These are phyloP conservation scores for Fusarium nisikadoi DNA, from an alignment of 2,329 filamentous ascomycete species.

Conservation along the genomic window DNA sequence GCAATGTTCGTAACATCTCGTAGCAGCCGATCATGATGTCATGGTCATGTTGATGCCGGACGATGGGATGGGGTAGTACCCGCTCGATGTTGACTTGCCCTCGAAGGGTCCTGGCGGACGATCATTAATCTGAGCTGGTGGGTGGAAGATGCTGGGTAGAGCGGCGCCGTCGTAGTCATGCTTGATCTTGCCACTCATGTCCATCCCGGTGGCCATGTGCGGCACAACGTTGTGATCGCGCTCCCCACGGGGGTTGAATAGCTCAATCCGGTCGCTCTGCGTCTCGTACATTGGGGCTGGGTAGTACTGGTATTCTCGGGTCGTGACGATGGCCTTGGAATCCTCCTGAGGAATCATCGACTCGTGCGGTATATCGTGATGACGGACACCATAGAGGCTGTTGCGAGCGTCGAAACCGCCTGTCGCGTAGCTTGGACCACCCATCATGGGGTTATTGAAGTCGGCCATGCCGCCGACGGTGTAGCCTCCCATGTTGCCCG, in stretches of 20 bases:
- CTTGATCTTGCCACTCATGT: conserved; percentile 58
- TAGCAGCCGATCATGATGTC: conserved; percentile 39
- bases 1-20: background rate
- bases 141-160: conserved; percentile 60
- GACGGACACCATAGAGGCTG: conserved; percentile 56
- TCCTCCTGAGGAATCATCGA: conserved; percentile 63
- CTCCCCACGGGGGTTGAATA: conserved; percentile 57
- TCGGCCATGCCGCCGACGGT: conserved; percentile 44
- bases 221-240: conserved; percentile 49
- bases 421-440: conserved; percentile 41
- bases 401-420: conserved; percentile 44
- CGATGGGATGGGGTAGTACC: conserved; percentile 65
- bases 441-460: conserved; percentile 51
- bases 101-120: conserved; percentile 61
- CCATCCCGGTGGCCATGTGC: conserved; percentile 46
- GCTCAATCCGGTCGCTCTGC: conserved; percentile 60
- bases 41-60: conserved; percentile 59
- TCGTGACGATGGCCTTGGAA: conserved; percentile 59
- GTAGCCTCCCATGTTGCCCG: conserved; percentile 66
- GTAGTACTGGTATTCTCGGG: conserved; percentile 67
- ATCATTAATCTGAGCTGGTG: conserved; percentile 51
- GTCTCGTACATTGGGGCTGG: conserved; percentile 62
- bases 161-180: conserved; percentile 58
- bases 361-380: conserved; percentile 63
- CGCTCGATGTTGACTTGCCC: conserved; percentile 61